These are phyloP conservation scores for Globisporangium barbulae DNA, from an alignment of 352 stramenopile genomes.

Conservation along the genomic window DNA sequence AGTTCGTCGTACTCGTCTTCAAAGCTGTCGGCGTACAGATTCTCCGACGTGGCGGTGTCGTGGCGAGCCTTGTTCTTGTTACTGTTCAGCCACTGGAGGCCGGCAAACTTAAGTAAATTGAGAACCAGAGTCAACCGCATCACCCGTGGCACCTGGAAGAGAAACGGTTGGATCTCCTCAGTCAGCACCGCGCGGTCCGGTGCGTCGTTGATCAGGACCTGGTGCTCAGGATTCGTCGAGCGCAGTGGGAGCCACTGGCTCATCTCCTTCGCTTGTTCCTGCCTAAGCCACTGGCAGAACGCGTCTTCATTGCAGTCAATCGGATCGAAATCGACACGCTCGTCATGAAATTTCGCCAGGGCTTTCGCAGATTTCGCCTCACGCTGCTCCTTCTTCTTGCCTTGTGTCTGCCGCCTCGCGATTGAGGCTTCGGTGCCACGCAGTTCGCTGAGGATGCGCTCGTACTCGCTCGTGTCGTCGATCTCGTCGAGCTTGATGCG, in stretches of 20 bases:
- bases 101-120: conserved; percentile 42
- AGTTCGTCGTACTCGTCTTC: conserved; percentile 30
- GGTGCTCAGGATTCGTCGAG: conserved; percentile 38
- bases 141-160: conserved; percentile 48
- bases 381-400: conserved; percentile 33
- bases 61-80: background rate
- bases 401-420: conserved; percentile 25
- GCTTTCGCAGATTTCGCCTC: conserved; percentile 15
- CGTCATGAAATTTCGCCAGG: conserved; percentile 39
- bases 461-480: conserved; percentile 64
- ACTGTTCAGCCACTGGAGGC: conserved; percentile 28
- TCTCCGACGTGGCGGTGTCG: background rate
- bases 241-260: conserved; percentile 61
- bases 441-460: conserved; percentile 71
- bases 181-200: conserved; percentile 62
- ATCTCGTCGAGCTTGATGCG: conserved; percentile 64
- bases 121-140: conserved; percentile 33
- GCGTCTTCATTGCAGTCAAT: conserved; percentile 28
- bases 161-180: conserved; percentile 77
- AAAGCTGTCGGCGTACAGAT: conserved; percentile 37
- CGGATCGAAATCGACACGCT: conserved; percentile 45
- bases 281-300: conserved; percentile 43
- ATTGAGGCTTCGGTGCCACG: conserved; percentile 40
- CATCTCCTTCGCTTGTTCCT: conserved; percentile 32
- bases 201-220: conserved; percentile 48